Conservation (phyloP, 75 land plant species). For the Selaginella moellendorffii region DNA sequence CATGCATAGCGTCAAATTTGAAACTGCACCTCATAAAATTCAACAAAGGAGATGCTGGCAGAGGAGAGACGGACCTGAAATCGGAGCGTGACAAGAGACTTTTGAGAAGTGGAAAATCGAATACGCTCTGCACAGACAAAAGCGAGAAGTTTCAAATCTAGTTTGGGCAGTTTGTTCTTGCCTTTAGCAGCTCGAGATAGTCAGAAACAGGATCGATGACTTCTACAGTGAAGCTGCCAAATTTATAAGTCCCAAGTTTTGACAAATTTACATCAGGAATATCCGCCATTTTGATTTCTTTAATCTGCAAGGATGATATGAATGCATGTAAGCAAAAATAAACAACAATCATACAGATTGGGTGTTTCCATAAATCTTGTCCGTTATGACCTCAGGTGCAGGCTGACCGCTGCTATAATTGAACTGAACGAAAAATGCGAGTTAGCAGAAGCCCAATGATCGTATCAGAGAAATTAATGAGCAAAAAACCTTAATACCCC, state of each 20-base stretch:
- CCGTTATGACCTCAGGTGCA: neutral
- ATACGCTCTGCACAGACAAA: neutral
- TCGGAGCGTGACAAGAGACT: neutral
- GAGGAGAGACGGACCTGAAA: neutral
- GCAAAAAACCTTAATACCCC: conserved; percentile 1
- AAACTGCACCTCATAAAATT: neutral
- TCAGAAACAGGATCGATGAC: conserved; percentile 56
- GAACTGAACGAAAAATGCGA: neutral
- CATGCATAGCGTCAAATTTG: neutral
- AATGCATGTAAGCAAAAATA: neutral
- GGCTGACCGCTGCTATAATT: neutral
- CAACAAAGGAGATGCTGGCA: neutral
- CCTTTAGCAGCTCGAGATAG: conserved; percentile 76
- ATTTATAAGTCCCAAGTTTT: conserved; percentile 34
- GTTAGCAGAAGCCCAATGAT: neutral
- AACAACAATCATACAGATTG: neutral
- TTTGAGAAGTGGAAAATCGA: conserved; percentile 1
- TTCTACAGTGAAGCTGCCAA: conserved; percentile 18
- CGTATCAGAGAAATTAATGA: neutral
- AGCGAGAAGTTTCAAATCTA: neutral
- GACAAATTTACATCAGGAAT: conserved; percentile 44
- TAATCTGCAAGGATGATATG: neutral
- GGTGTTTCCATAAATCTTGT: conserved; percentile 7
- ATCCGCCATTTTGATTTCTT: neutral
- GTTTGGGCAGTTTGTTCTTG: too few relatives aligned